Base-by-base conservation (phyloP, 2,329 filamentous ascomycete genomes). In the Arachnopeziza araneosa region DNA sequence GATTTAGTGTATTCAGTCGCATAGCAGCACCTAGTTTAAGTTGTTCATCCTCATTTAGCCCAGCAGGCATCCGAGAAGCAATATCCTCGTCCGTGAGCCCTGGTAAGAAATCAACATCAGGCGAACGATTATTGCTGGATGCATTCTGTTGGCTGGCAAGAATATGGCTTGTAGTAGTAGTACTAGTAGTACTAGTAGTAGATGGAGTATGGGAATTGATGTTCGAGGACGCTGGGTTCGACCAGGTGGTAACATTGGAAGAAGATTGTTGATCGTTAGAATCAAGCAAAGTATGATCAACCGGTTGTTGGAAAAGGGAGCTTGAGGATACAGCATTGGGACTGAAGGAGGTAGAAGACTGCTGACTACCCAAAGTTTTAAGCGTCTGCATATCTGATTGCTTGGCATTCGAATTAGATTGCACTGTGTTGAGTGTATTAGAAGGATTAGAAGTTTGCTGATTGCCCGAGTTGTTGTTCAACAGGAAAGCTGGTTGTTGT, bases 1-100 rank as follows among this genome's bases (percentile, higher is more conserved):
- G 64, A 50, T 73, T 71, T 23, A 75, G 55, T 5, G 59, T 59
- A 24, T 65, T 65, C 21, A 74, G 56, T 24, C 71, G 70, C 58
- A 64, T 73, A 19, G 61, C 64, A 22, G 65, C 64, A 22, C 61
- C 63, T 53, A 70, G 69, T 55, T 72, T 62, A 24, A 56, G 55
- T 50, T 59, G 60, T 50, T 67, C 63, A 10, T 62, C 54, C 19
- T 64, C 55, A 26, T 63, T 64, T 24, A 69, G 67, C 44, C 64
- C 36, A 49, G 54, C 22, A 21, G 71, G 71, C 26, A 69, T 55
- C 2, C 55, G 24, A 14, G 49, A 14, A 30, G 52, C 55, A 51
- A 72, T 67, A 9, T 60, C 51, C 26, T 68, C 61, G 4, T 67
- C 64, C 14, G 68, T 63, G 24, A 66, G 55, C 10, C 52, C 48